Conservation (phyloP, 176 grass and related monocot species). For the Thinopyrum elongatum region DNA sequence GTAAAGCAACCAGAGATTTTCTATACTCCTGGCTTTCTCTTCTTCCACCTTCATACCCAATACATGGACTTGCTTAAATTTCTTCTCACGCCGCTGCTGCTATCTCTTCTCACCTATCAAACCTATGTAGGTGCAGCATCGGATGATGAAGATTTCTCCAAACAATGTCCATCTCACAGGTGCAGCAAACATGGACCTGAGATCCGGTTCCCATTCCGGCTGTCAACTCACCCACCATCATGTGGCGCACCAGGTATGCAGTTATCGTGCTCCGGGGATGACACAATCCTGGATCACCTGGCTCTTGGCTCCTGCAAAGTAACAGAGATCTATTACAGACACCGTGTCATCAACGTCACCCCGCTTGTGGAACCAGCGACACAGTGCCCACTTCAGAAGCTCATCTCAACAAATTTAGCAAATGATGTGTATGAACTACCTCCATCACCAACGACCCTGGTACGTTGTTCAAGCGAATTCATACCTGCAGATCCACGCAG, state of each 20-base stretch:
- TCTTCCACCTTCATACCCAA: not conserved
- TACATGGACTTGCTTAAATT: not conserved
- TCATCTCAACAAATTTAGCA: not conserved
- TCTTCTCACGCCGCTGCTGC: not conserved
- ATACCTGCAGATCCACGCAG: too few species aligned
- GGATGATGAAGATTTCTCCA: constrained; percentile 34
- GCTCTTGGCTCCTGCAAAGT: constrained; percentile 34
- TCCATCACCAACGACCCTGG: not conserved
- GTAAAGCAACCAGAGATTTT: not conserved
- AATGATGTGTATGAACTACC: constrained; percentile 21
- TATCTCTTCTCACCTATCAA: not conserved
- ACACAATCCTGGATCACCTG: constrained; percentile 41
- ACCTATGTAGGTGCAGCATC: not conserved
- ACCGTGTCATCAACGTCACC: not conserved
- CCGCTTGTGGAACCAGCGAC: not conserved
- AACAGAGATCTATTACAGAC: constrained; percentile 26
- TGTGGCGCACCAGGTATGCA: constrained; percentile 40
- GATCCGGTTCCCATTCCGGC: constrained; percentile 39
- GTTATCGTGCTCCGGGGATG: constrained; percentile 40
- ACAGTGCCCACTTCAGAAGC: constrained; percentile 35
- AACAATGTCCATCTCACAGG: constrained; percentile 3
- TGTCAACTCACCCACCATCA: not conserved
- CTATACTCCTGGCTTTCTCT: not conserved
- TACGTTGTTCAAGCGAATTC: constrained; percentile 29
- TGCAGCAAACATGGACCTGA: constrained; percentile 43